Base-by-base conservation (phyloP, 495 filamentous ascomycete genomes). In the Xylaria flabelliformis region DNA sequence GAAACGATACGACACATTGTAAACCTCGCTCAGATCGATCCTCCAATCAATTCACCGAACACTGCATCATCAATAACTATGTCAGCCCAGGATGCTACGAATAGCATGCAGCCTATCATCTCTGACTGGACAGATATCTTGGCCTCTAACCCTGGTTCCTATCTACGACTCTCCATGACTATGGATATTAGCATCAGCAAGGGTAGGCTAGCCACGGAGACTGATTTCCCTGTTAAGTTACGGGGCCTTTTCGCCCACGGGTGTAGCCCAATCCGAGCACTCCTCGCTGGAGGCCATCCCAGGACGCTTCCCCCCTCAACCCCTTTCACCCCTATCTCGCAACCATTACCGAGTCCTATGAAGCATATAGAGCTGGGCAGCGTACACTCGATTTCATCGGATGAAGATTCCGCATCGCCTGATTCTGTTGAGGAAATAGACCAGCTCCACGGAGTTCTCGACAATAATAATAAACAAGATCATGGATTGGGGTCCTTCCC, bases 1-100 rank as follows among this genome's bases (percentile, higher is more conserved):
- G 77, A 80, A 64, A 80, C 77, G 2, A 78, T 80, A 48, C 77
- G 79, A 17, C 79, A 80, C 70, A 80, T 80, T 29, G 75, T 80
- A 53, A 79, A 78, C 65, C 64, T 80, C 8, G 77, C 79, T 0
- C 74, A 79, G 42, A 67, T 80, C 13, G 79, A 80, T 34, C 69
- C 75, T 2, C 74, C 75, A 7, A 59, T 7, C 9, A 62, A 42
- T 39, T n/a, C 61, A 9, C 8, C 44, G n/a, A 56, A 46, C 42
- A 41, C 71, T n/a, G 67, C 34, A 51, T n/a, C 72, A 13, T 72
- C 73, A 0, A 24, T 64, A 9, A 69, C 70, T 0, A 64, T 70
- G 46, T 29, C 66, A 0, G 51, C 70, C 34, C 51, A 74, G 44
- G 48, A 64, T 46, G 39, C 39, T 9, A 64, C 55, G n/a, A 71